A percentile compares a stretch with the other conserved stretches of the same genome.
These are phyloP conservation scores for Agrocybe pediades DNA, from an alignment of 768 basidiomycete genomes.

Conservation along the genomic window DNA sequence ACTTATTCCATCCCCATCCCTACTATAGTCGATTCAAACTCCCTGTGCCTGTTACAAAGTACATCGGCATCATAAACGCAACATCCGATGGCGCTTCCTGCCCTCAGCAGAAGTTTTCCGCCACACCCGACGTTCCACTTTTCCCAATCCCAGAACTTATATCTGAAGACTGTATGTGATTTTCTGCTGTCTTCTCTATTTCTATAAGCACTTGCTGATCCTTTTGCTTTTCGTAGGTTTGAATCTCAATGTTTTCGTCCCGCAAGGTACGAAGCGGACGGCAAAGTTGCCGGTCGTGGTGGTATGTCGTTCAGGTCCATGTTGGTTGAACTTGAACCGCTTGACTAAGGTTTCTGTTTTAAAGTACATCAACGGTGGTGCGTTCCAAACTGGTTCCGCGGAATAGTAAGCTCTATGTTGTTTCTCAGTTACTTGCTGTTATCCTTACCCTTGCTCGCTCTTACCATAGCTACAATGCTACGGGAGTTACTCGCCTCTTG, in stretches of 20 bases:
- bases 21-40: conserved; percentile 7
- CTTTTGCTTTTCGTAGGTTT: conserved; percentile 6
- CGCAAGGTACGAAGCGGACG: neutral
- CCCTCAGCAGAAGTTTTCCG: conserved; percentile 2
- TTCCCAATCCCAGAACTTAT: neutral
- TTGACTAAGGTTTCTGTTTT: neutral
- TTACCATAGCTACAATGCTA: neutral
- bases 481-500: conserved; percentile 9
- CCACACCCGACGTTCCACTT: neutral
- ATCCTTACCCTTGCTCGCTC: neutral
- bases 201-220: neutral
- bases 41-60: neutral
- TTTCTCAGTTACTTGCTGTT: neutral
- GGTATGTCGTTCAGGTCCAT: neutral
- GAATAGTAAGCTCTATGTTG: neutral
- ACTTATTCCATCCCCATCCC: too few relatives aligned
- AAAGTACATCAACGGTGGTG: conserved; percentile 18
- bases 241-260: conserved; percentile 16
- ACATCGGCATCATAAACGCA: conserved; percentile 6
- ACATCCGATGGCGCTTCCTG: conserved; percentile 10
- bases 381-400: neutral
- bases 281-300: conserved; percentile 15
- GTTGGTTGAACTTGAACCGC: too few relatives aligned
- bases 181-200: neutral
- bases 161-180: conserved; percentile 8